A percentile compares a stretch with the other conserved stretches of the same genome.
phyloP scores from a whole-genome alignment of 2,329 filamentous ascomycete species.

The Epichloe hybrida region DNA sequence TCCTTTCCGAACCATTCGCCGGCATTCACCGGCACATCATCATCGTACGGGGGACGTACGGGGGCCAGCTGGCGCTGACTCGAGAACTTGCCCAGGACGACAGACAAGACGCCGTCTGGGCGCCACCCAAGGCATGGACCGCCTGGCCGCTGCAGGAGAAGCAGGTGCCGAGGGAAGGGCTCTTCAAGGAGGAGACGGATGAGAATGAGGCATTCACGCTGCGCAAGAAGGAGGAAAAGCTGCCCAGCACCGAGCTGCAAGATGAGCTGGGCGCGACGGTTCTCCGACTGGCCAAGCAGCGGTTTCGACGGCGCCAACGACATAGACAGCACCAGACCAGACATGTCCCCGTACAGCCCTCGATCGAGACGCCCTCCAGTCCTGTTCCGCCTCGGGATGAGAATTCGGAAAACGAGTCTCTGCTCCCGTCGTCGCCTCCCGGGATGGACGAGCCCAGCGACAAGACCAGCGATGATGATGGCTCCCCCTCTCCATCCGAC shows the following conservation, averaged over 20 bases:
- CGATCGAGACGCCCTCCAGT: conserved; percentile 6
- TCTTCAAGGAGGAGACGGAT: conserved; percentile 32
- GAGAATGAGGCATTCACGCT: conserved; percentile 39
- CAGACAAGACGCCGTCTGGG: conserved; percentile 27
- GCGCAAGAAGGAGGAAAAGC: conserved; percentile 26
- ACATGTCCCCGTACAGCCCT: not conserved
- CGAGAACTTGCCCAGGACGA: conserved; percentile 11
- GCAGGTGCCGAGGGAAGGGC: conserved; percentile 44
- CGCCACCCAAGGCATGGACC: conserved; percentile 54
- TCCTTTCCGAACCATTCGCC: no score
- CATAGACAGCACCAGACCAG: conserved; percentile 2
- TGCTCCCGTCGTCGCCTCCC: conserved; percentile 5
- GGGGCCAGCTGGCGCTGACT: not conserved
- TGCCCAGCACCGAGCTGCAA: conserved; percentile 49
- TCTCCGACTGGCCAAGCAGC: conserved; percentile 53
- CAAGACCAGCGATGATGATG: not conserved
- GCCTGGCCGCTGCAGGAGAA: conserved; percentile 65
- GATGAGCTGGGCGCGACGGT: conserved; percentile 57
- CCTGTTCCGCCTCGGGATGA: not conserved
- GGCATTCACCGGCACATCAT: no score
- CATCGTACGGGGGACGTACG: no score
- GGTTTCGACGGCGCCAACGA: conserved; percentile 29
- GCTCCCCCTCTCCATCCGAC: not conserved
- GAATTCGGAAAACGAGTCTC: not conserved
- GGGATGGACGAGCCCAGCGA: not conserved